Evolutionary conservation across 805 yeast species (phyloP).

Genomic region (Hemisphaericaspora nanyangensis): DNA sequence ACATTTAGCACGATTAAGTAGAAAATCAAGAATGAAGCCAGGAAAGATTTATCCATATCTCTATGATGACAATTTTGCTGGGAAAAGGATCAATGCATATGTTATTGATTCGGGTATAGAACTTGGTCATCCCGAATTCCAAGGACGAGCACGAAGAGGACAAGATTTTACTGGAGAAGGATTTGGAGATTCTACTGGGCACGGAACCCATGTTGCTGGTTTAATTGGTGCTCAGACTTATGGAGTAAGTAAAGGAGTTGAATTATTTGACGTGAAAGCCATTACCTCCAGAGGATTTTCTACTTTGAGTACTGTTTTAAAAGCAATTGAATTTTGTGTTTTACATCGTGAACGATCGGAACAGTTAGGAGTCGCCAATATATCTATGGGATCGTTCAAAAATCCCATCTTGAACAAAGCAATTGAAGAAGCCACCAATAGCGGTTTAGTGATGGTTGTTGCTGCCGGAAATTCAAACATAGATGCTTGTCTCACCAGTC

Average conservation of each 20-base stretch:
- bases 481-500: slow-evolving; percentile 81
- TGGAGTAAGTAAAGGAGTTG: slow-evolving; percentile 55
- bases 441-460: slow-evolving; percentile 67
- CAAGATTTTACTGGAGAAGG: slow-evolving; percentile 59
- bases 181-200: slow-evolving; percentile 49
- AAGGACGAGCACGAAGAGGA: slow-evolving; percentile 57
- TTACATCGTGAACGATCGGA: slow-evolving; percentile 43
- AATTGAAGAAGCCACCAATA: slow-evolving; percentile 64
- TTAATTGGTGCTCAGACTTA: slow-evolving; percentile 46
- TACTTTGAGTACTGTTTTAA: slow-evolving; percentile 56
- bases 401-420: slow-evolving; percentile 70
- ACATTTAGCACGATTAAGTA: slow-evolving; percentile 63
- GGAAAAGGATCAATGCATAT: slow-evolving; percentile 66
- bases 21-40: slow-evolving; percentile 28
- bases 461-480: slow-evolving; percentile 86
- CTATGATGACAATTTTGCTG: slow-evolving; percentile 46
- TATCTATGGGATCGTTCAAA: slow-evolving; percentile 73
- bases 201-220: slow-evolving; percentile 58
- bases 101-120: slow-evolving; percentile 81
- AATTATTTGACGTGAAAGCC: slow-evolving; percentile 70
- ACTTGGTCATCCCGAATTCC: slow-evolving; percentile 59
- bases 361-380: slow-evolving; percentile 60
- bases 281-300: slow-evolving; percentile 69
- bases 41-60: slow-evolving; percentile 36
- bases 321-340: slow-evolving; percentile 65